Base-by-base conservation (phyloP, 345 rosid species). In the Rubroshorea leprosula region DNA sequence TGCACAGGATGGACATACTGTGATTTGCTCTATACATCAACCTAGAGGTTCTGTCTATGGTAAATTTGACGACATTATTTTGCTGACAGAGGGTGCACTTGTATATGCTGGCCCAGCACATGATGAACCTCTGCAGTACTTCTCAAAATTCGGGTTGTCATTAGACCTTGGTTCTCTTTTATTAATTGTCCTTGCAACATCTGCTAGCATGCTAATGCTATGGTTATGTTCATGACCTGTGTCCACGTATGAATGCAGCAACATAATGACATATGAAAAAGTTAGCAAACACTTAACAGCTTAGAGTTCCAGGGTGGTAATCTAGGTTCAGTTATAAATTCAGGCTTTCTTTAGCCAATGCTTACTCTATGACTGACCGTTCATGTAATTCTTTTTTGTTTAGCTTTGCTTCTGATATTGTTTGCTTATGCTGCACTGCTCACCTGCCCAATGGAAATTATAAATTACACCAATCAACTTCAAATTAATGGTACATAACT, bases 1-100 rank as follows among this genome's bases (percentile, higher is more conserved):
- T 54, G 91, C 85, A 7, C 82, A 80, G 65, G 96, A 93, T 68
- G 99, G 99, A 16, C 99, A 89, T 75, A 86, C 99, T 58, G 96
- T 93, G 47, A 86, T 93, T 57, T 93, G 94, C 69, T 93, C 99
- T 67, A 93, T 93, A 60, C 99, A 93, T 76, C 99, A 93, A 64
- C 99, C 99, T 68, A 80, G 99, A 80, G 80, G 99, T 61, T 89
- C 97, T 0, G 89, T 89, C 13, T 93, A 93, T 62, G 68, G 62
- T 58, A 93, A 89, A 81, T 93, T 93, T 47, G 99, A 86, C 5
- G 91, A 92, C 86, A 80, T 92, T 68, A 78, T 89, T 75, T 74
- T 92, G 74, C 82, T 89, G 60, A 63, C 96, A 53, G 89, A 80
- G 57, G 97, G 97, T 63, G 66, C 60, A 49, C 82, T 89, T 61